Evolutionary conservation across 2,329 filamentous ascomycete genomes (phyloP), one percentile per base, ranked within the genome.

Genomic region (Claviceps sp.): DNA sequence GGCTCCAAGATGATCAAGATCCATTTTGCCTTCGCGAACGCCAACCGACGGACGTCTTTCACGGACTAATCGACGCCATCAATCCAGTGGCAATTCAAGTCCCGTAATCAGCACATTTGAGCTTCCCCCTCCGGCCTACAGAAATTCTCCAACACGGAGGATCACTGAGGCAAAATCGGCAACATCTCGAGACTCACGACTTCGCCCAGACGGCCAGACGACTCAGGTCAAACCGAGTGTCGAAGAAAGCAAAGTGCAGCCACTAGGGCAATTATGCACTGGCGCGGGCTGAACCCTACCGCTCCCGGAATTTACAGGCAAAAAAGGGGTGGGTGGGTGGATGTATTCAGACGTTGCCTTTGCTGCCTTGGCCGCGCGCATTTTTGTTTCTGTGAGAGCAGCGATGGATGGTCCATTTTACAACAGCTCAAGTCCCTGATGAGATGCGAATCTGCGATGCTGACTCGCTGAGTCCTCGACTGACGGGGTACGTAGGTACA

Each of bases 1-100:
- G 62, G 63, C 60, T 61, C 26, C 61, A 62, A 63, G 18, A 18
- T 18, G 18, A 18, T 18, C 18, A 18, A 18, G 62, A 58, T 64
- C 64, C 57, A 60, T 55, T 53, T 30, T 30, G 26, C 53, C 47
- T 52, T 20, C 20, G 40, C 47, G 37, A 47, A 47, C 47, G 37
- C 52, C 55, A 53, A 54, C 57, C 54, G 56, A 50, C 50, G 52
- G 57, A 57, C 54, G 57, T 30, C 26, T 9, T 30, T 30, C 26
- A 30, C 26, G 26, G 26, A 11, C 26, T 30, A 30, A 30, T 30
- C 26, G 26, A 30, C 26, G 26, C 26, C 26, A 30, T 30, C 26
- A 30, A 30, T 30, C 26, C 26, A 30, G 26, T 30, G 26, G 26
- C 26, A 30, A 30, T 30, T 30, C 26, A 30, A 9, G 26, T 30